These are phyloP conservation scores for Nemania serpens DNA, from an alignment of 2,329 filamentous ascomycete genomes.

Conservation along the genomic window DNA sequence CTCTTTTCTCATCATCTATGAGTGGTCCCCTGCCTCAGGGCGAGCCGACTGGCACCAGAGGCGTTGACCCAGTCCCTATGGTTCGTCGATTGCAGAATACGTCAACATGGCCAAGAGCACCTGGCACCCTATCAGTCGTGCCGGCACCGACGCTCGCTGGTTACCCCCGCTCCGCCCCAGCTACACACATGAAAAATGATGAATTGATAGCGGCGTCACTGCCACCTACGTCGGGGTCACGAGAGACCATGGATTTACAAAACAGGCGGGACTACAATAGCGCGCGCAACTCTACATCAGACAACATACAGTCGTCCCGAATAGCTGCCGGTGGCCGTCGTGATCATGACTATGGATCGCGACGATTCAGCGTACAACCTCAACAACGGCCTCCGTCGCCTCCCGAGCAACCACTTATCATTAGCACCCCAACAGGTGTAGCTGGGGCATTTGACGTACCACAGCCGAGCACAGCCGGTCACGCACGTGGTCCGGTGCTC, in stretches of 20 bases:
- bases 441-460: constrained; percentile 57
- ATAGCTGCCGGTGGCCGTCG: constrained; percentile 46
- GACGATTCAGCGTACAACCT: constrained; percentile 33
- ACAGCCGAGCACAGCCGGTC: constrained; percentile 39
- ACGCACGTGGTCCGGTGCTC: constrained; percentile 50
- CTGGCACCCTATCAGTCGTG: constrained; percentile 33
- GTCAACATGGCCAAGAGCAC: constrained; percentile 54
- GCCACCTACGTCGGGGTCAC: constrained; percentile 46
- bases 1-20: constrained; percentile 19
- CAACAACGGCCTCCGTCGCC: constrained; percentile 36
- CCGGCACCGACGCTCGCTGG: constrained; percentile 36
- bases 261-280: constrained; percentile 45
- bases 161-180: constrained; percentile 50
- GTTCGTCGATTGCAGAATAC: constrained; percentile 42
- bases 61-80: constrained; percentile 22
- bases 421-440: constrained; percentile 63
- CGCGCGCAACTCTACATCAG: constrained; percentile 50
- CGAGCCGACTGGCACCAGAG: not conserved
- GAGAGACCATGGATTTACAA: constrained; percentile 47
- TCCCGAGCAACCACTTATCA: constrained; percentile 61
- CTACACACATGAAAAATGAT: constrained; percentile 39
- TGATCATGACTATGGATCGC: constrained; percentile 30
- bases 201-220: constrained; percentile 44
- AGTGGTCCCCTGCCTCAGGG: constrained; percentile 20
- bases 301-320: constrained; percentile 49